Evolutionary conservation across 306 rosid genomes (phyloP).

Genomic region (Comarum palustre): DNA sequence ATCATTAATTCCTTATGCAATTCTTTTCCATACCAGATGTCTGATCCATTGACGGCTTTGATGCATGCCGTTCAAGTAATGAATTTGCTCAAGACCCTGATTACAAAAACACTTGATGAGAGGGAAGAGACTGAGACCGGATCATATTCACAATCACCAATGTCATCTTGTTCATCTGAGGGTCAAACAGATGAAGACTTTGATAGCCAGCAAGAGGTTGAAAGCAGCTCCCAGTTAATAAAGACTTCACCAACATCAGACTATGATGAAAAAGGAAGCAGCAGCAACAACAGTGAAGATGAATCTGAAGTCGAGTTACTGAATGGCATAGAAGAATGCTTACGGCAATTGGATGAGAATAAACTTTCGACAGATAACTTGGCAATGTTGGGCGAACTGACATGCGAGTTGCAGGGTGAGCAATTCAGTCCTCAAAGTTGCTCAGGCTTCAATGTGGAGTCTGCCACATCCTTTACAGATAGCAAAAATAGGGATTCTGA

Average conservation of each 20-base stretch:
- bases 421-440: slow-evolving; percentile 36
- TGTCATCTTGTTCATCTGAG: slow-evolving; percentile 67
- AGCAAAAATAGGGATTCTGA: slow-evolving; percentile 40
- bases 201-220: slow-evolving; percentile 70
- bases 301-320: slow-evolving; percentile 38
- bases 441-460: slow-evolving; percentile 38
- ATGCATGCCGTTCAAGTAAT: slow-evolving; percentile 99
- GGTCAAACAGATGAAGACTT: slow-evolving; percentile 56
- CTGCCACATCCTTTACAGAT: slow-evolving; percentile 39
- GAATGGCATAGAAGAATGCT: slow-evolving; percentile 64
- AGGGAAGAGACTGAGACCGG: slow-evolving; percentile 66
- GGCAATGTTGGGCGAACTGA: slow-evolving; percentile 32
- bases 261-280: slow-evolving; percentile 33
- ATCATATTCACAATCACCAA: slow-evolving; percentile 50
- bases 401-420: slow-evolving; percentile 30
- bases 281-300: slow-evolving; percentile 41
- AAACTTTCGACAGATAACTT: slow-evolving; percentile 23
- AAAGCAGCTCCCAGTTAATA: slow-evolving; percentile 51
- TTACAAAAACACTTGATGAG: slow-evolving; percentile 65
- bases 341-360: slow-evolving; percentile 49
- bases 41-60: slow-evolving; percentile 95
- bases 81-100: slow-evolving; percentile 87
- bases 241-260: slow-evolving; percentile 41
- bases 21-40: slow-evolving; percentile 51
- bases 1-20: not conserved